These are phyloP conservation scores for Myriangium duriaei DNA, from an alignment of 2,329 filamentous ascomycete species.

Conservation along the genomic window DNA sequence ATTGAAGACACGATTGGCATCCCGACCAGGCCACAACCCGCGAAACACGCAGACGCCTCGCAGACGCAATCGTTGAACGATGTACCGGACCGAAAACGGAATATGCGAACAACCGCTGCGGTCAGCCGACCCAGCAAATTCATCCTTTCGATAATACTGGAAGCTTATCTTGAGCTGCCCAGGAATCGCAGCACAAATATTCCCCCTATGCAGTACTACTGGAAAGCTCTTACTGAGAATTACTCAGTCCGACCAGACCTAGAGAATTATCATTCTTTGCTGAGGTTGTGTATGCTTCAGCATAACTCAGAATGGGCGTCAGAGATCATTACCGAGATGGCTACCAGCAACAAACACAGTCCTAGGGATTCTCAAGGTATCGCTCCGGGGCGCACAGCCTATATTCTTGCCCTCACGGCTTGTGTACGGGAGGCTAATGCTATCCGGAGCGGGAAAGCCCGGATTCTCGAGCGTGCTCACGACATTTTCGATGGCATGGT, in stretches of 20 bases:
- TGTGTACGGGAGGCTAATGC: neutral
- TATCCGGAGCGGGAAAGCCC: neutral
- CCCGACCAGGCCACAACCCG: too few relatives aligned
- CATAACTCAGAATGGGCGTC: constrained; percentile 53
- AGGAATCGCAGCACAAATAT: constrained; percentile 42
- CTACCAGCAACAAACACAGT: constrained; percentile 20
- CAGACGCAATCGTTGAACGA: constrained; percentile 4
- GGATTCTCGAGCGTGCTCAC: neutral
- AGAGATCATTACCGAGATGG: constrained; percentile 37
- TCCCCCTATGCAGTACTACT: constrained; percentile 54
- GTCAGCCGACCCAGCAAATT: constrained; percentile 40
- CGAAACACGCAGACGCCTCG: constrained; percentile 24
- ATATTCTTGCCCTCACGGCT: neutral
- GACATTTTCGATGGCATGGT: neutral
- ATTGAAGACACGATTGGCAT: constrained; percentile 75
- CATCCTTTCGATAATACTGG: constrained; percentile 56
- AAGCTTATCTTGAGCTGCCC: constrained; percentile 49
- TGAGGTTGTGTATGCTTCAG: constrained; percentile 53
- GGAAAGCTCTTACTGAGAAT: constrained; percentile 54
- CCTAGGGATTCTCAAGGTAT: neutral
- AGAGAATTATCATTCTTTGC: constrained; percentile 55
- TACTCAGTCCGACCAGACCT: constrained; percentile 57
- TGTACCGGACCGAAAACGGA: constrained; percentile 1
- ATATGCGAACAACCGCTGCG: constrained; percentile 6
- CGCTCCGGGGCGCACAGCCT: neutral